Evolutionary conservation across 2,329 filamentous ascomycete genomes (phyloP).

Genomic region (Byssothecium circinans): DNA sequence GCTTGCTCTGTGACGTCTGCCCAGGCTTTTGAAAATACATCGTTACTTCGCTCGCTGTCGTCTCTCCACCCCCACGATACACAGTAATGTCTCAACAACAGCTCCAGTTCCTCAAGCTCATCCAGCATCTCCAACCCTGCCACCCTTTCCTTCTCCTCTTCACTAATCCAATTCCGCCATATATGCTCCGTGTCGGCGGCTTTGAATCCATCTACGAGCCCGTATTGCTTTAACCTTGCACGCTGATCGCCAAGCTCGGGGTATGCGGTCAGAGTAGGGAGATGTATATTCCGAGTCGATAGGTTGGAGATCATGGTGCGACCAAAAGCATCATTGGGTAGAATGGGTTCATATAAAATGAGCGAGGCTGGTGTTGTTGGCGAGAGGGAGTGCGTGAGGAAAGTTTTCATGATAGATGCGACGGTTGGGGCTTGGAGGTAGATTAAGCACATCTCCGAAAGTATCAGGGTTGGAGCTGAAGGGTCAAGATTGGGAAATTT

Average conservation of each 20-base stretch:
- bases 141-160: constrained; percentile 75
- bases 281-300: constrained; percentile 74
- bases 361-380: constrained; percentile 58
- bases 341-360: constrained; percentile 86
- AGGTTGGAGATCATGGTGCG: constrained; percentile 91
- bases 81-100: constrained; percentile 86
- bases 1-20: constrained; percentile 22
- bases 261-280: constrained; percentile 80
- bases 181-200: constrained; percentile 67
- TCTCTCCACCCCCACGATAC: constrained; percentile 85
- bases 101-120: constrained; percentile 90
- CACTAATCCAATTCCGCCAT: constrained; percentile 73
- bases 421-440: constrained; percentile 74
- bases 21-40: constrained; percentile 40
- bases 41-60: constrained; percentile 25
- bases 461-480: constrained; percentile 74
- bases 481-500: constrained; percentile 51
- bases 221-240: constrained; percentile 64
- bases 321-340: constrained; percentile 82
- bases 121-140: constrained; percentile 83
- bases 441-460: constrained; percentile 95
- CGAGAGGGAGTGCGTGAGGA: constrained; percentile 42
- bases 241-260: constrained; percentile 69
- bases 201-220: constrained; percentile 61
- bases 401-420: constrained; percentile 58